These are phyloP conservation scores for Saccharomycopsis babjevae DNA, from an alignment of 805 yeast genomes.

Conservation along the genomic window DNA sequence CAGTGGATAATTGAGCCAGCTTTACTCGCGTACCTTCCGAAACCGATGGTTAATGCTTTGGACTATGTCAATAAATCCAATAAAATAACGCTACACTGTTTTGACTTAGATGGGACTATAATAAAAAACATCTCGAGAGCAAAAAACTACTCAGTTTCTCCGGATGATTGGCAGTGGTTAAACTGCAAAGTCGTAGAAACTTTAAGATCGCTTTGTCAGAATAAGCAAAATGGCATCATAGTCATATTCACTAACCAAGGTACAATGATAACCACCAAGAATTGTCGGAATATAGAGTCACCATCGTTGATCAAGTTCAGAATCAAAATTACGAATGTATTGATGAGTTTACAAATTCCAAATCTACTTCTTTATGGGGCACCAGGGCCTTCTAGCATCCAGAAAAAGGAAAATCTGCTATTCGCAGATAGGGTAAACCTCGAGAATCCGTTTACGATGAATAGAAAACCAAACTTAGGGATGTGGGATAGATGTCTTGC, in stretches of 20 bases:
- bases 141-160: conserved; percentile 41
- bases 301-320: conserved; percentile 32
- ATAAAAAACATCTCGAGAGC: conserved; percentile 54
- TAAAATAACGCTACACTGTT: conserved; percentile 22
- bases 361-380: conserved; percentile 41
- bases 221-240: conserved; percentile 27
- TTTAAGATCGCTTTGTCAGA: conserved; percentile 8
- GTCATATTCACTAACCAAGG: conserved; percentile 88
- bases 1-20: neutral
- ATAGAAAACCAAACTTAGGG: conserved; percentile 70
- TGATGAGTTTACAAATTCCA: conserved; percentile 22
- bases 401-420: conserved; percentile 12
- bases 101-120: conserved; percentile 80
- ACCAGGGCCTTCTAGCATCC: conserved; percentile 39
- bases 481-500: conserved; percentile 54
- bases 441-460: conserved; percentile 22
- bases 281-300: conserved; percentile 14
- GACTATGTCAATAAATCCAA: neutral
- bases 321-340: conserved; percentile 32
- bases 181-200: conserved; percentile 25
- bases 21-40: neutral
- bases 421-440: conserved; percentile 1
- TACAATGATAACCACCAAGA: conserved; percentile 35
- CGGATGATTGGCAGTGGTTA: conserved; percentile 71
- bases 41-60: neutral